Evolutionary conservation across 1,284 basidiomycete genomes (phyloP).

Genomic region (Nidula niveotomentosa): DNA sequence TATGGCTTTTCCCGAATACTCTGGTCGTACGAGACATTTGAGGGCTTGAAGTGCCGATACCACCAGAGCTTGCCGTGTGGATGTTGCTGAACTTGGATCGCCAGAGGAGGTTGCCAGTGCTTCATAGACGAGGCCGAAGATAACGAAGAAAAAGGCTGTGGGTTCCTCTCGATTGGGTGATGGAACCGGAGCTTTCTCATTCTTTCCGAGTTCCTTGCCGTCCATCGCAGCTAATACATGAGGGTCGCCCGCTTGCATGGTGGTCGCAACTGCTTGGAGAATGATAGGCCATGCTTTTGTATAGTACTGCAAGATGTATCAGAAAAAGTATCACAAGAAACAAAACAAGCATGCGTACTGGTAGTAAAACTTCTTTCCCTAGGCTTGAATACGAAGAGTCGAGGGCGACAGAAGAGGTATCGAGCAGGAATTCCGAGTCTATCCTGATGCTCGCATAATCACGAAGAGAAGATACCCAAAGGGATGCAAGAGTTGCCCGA

Average conservation of each 20-base stretch:
- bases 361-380: slow-evolving; percentile 87
- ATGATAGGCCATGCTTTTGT: slow-evolving; percentile 82
- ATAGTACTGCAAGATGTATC: slow-evolving; percentile 69
- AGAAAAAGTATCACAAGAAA: slow-evolving; percentile 1
- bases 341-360: slow-evolving; percentile 50
- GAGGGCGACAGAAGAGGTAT: slow-evolving; percentile 63
- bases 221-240: slow-evolving; percentile 81
- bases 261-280: slow-evolving; percentile 83
- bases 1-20: slow-evolving; percentile 81
- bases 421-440: slow-evolving; percentile 83
- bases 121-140: slow-evolving; percentile 95
- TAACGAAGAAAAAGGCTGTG: slow-evolving; percentile 80
- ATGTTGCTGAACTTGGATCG: slow-evolving; percentile 44
- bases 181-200: slow-evolving; percentile 2
- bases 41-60: slow-evolving; percentile 82
- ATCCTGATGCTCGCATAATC: slow-evolving; percentile 92
- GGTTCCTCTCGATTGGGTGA: slow-evolving; percentile 61
- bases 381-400: slow-evolving; percentile 87
- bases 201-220: slow-evolving; percentile 49
- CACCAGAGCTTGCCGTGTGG: slow-evolving; percentile 43
- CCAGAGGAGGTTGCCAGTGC: slow-evolving; percentile 73
- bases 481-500: slow-evolving; percentile 67
- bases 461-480: slow-evolving; percentile 89
- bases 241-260: slow-evolving; percentile 74
- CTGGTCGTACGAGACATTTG: slow-evolving; percentile 74